Base-by-base conservation (phyloP, 2,329 filamentous ascomycete species). In the Paecilomyces fulvus region DNA sequence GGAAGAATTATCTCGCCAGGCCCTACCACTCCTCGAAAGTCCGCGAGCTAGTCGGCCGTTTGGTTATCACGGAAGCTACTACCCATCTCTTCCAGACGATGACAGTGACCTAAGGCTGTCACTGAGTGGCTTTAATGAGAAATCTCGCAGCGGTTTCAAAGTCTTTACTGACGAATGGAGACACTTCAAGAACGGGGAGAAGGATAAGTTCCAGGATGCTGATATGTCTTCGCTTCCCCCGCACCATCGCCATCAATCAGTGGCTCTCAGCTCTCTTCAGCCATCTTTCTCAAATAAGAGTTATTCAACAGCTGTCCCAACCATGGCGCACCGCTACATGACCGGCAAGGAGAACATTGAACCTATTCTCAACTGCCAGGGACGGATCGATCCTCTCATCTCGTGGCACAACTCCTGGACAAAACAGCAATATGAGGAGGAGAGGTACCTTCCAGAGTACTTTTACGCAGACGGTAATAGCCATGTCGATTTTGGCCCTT, bases 311-410 rank as follows among this genome's bases (percentile, higher is more conserved):
- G 58, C 50, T 14, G 49, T 58, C 37, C 25, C 59, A n/a, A 57
- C 54, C 52, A 56, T 49, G 30, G n/a, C 55, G 30, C 53, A 59
- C 25, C 58, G 56, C 48, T 31, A 54, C 30, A 30, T 60, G 7
- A 46, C 57, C 14, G 66, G 61, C n/a, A 73, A 74, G 53, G 72
- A 74, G 56, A 74, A 73, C 54, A 66, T 74, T n/a, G 72, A 73
- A 46, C 71, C 71, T 3, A 62, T 67, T 50, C 49, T 70, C 48
- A 60, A 67, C 52, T 33, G 56, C 17, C 61, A 64, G 11, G 64
- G 61, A 46, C 63, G 61, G 50, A 60, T 67, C 28, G 67, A 68
- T 21, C 49, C 61, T 49, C 58, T 61, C 48, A 56, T 61, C n/a
- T 59, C 53, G 30, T 70, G 66, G 65, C 51, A 63, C 21, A 66